phyloP scores from a whole-genome alignment of 2,329 filamentous ascomycete genomes.

The Aspergillus proliferans region DNA sequence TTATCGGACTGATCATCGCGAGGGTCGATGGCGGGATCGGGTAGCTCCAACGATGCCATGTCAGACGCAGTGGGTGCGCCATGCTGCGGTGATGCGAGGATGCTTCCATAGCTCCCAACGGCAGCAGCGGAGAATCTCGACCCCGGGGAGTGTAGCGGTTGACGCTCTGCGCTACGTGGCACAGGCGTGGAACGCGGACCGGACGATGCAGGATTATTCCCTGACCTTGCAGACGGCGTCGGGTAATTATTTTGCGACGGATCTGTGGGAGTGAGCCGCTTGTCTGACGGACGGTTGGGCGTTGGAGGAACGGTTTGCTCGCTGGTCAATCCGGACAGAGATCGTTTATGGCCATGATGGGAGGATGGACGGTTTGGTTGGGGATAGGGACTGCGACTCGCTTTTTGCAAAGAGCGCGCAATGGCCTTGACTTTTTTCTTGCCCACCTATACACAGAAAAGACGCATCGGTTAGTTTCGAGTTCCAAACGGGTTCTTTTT shows the following conservation, averaged over 20 bases:
- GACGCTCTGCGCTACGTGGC: constrained; percentile 30
- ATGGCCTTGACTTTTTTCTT: constrained; percentile 92
- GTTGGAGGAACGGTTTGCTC: constrained; percentile 3
- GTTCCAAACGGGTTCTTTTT: neutral
- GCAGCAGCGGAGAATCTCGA: constrained; percentile 27
- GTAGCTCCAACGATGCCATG: constrained; percentile 52
- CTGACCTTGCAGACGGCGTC: constrained; percentile 5
- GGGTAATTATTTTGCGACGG: neutral
- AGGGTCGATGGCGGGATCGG: constrained; percentile 54
- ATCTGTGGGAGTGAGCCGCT: neutral
- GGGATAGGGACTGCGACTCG: constrained; percentile 39
- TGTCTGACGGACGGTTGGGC: constrained; percentile 7
- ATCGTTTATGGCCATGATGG: constrained; percentile 6
- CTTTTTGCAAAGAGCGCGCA: constrained; percentile 59
- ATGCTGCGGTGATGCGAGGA: constrained; percentile 52
- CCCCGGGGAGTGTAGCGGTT: constrained; percentile 27
- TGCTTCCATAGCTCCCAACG: constrained; percentile 57
- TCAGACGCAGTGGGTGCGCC: constrained; percentile 23
- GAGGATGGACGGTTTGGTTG: constrained; percentile 39
- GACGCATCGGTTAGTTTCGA: neutral
- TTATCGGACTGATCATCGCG: constrained; percentile 10
- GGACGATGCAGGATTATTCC: neutral
- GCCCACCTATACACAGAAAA: constrained; percentile 46
- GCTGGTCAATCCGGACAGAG: neutral
- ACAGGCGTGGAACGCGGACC: constrained; percentile 28